Percentiles rank a stretch among this genome's conserved stretches.
Evolutionary conservation across 768 basidiomycete species (phyloP).

Genomic region (Xerocomellus chrysenteron): DNA sequence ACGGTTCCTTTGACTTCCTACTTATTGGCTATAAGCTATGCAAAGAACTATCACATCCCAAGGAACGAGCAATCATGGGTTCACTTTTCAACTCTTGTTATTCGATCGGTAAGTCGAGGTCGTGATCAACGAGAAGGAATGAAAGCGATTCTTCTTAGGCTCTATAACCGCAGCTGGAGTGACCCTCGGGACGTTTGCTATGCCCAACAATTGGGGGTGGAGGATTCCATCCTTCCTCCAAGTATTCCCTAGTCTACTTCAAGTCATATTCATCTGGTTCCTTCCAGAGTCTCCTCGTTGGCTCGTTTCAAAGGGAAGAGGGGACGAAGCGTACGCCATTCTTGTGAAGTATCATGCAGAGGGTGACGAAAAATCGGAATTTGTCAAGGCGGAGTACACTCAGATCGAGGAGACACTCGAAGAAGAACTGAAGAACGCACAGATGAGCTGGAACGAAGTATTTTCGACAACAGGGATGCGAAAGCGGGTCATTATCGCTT

Average conservation of each 20-base stretch:
- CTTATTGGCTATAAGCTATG: background rate
- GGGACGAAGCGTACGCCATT: conserved; percentile 45
- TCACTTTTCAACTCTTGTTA: background rate
- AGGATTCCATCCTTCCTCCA: conserved; percentile 61
- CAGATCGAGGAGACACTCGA: conserved; percentile 57
- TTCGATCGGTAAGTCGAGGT: background rate
- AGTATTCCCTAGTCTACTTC: conserved; percentile 50
- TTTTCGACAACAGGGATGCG: conserved; percentile 16
- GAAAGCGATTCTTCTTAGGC: conserved; percentile 4
- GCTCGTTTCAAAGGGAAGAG: conserved; percentile 58
- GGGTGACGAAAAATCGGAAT: conserved; percentile 48
- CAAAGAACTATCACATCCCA: conserved; percentile 11
- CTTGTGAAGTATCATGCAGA: conserved; percentile 61
- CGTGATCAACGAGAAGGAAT: too few relatives aligned
- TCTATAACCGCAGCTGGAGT: conserved; percentile 41
- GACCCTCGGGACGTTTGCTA: conserved; percentile 64
- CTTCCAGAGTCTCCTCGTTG: conserved; percentile 66
- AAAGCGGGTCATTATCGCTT: conserved; percentile 13
- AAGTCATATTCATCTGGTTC: conserved; percentile 54
- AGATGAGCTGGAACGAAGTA: background rate
- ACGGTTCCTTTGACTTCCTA: background rate
- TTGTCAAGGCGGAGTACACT: conserved; percentile 56
- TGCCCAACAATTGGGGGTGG: conserved; percentile 62
- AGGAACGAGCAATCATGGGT: conserved; percentile 5
- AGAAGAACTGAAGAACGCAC: conserved; percentile 5